Evolutionary conservation across 768 basidiomycete species (phyloP), one percentile per base, ranked within the genome.

Genomic region (Stropharia rugosoannulata): DNA sequence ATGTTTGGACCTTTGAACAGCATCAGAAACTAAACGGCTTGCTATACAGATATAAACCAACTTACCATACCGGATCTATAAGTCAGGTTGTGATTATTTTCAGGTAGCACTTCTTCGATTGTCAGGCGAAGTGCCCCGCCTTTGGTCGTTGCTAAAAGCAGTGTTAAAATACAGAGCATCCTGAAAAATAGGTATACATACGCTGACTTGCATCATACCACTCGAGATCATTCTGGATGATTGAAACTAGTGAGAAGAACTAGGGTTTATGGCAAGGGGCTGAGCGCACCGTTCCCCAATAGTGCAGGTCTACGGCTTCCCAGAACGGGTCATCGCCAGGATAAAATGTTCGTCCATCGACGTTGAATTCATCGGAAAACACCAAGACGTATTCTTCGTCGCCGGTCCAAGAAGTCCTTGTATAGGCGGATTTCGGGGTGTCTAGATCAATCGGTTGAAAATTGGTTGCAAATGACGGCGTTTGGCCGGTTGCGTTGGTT

Each of bases 61-160:
- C 78, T 37, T 73, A 81, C 69, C 70, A 73, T 73, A 29, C 64
- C 69, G 13, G 68, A 70, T 29, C 61, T 64, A 66, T 87, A 95
- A 63, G 86, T 83, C 56, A 94, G 69, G 60, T 88, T 79, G 66
- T 93, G 86, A 58, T 74, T 75, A 27, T 66, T 50, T 0, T 51
- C 48, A 19, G 68, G 65, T 54, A 71, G 59, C 68, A 75, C 64
- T 73, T 75, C 78, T 6, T 80, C 75, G 62, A 91, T 75, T 13
- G 81, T 87, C 58, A 94, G 80, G 40, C 85, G 80, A 13, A 94
- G 74, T 36, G 82, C 80, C 12, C 92, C 92, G 45, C 78, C 74
- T 52, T 76, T 47, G 1, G 91, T 94, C 1, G 82, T 85, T 40
- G 83, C 76, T 44, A 73, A 73, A 65, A 73, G 64, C 16, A 18